A percentile compares a stretch with the other conserved stretches of the same genome.
These are phyloP conservation scores for Orbilia javanica DNA, from an alignment of 2,329 filamentous ascomycete genomes.

Conservation along the genomic window DNA sequence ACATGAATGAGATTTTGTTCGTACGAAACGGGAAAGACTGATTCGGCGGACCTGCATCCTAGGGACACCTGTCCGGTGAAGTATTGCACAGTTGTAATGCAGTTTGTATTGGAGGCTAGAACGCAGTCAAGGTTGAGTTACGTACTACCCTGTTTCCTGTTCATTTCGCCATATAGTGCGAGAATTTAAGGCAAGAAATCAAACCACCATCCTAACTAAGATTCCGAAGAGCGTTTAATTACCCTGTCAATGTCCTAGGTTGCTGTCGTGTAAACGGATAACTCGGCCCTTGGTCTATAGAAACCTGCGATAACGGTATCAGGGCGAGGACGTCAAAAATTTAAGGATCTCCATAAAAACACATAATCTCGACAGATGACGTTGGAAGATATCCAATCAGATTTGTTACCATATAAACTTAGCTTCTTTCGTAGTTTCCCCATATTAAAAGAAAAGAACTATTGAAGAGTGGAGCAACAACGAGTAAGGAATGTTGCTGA, in stretches of 20 bases:
- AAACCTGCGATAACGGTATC: neutral
- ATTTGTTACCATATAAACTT: slow-evolving; percentile 17
- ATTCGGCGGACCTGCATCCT: neutral
- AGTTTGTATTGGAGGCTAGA: neutral
- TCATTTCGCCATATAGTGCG: neutral
- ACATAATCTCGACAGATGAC: slow-evolving; percentile 54
- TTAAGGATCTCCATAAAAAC: slow-evolving; percentile 30
- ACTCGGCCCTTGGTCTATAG: neutral
- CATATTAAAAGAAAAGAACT: too few species aligned
- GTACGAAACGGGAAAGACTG: neutral
- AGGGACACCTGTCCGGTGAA: neutral
- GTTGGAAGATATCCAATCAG: slow-evolving; percentile 50
- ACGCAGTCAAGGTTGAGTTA: neutral
- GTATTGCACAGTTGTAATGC: neutral
- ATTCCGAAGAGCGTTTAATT: slow-evolving; percentile 18
- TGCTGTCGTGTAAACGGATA: neutral
- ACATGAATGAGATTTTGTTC: neutral
- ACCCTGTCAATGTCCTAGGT: neutral
- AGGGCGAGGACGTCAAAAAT: neutral
- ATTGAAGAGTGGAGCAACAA: too few species aligned
- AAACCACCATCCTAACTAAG: neutral
- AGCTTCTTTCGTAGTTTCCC: neutral
- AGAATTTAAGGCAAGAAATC: neutral
- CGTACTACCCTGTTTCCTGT: neutral
- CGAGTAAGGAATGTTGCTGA: neutral